Evolutionary conservation across 2,329 filamentous ascomycete species (phyloP), one percentile per base, ranked within the genome.

Genomic region (Huntiella decipiens): DNA sequence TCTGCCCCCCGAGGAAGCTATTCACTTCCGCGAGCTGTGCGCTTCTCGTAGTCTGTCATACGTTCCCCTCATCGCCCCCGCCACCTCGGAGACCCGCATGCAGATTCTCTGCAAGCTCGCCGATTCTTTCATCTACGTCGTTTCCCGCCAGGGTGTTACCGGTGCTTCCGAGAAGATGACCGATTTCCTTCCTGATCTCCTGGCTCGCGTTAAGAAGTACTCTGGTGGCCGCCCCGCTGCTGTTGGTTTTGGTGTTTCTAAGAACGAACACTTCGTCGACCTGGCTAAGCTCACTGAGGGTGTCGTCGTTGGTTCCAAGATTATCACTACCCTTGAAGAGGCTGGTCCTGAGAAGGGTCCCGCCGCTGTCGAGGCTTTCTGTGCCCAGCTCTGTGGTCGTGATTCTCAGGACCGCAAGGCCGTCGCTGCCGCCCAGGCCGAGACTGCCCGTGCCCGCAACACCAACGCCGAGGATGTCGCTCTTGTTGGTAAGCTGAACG

Each of bases 81-180:
- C 87, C 8, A 96, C 91, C 1, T 94, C 86, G 5, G 86, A 95
- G 55, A 71, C 76, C 53, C 82, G 91, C 56, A 94, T 98, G 87
- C 88, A 83, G 65, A 73, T 95, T 36, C 79, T 98, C 10, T 98
- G 91, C 73, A 78, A 84, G 61, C 88, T 98, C 52, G 91, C 91
- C 57, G 88, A 96, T 64, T 95, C 87, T 3, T 98, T 96, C 67
- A 93, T 98, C 64, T 98, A 98, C 61, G 87, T 98, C 51, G 91
- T 98, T 47, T 96, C 88, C 19, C 74, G 88, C 55, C 92, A 94
- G 81, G 91, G 91, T 55, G 88, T 96, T 47, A 98, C 91, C 7
- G 91, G 91, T 55, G 91, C 86, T 11, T 79, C 78, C 1, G 87
- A 87, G 32, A 77, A 77, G 19, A 66, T 98, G 56, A 94, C 84